These are phyloP conservation scores for Globisporangium uncinulatum DNA, from an alignment of 352 stramenopile species.

Conservation along the genomic window DNA sequence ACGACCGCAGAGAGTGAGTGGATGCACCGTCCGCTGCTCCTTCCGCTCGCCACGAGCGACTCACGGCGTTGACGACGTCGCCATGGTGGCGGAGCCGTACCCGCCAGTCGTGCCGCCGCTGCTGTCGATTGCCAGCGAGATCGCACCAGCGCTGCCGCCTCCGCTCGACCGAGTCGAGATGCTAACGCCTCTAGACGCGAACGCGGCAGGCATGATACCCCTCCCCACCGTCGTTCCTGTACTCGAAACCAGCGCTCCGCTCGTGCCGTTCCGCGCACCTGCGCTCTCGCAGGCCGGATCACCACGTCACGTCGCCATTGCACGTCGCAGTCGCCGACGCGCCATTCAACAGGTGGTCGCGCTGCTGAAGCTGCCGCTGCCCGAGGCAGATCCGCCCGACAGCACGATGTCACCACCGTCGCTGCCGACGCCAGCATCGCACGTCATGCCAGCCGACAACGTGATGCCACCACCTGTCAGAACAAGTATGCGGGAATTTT, in stretches of 20 bases:
- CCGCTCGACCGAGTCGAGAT: not conserved
- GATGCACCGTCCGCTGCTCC: slow-evolving; percentile 13
- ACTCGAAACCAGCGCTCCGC: not conserved
- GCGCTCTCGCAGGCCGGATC: not conserved
- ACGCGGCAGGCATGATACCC: not conserved
- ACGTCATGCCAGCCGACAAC: not conserved
- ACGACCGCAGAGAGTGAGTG: not conserved
- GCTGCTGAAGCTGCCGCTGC: not conserved
- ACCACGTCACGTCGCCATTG: not conserved
- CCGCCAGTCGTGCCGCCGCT: not conserved
- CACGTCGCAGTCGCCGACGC: not conserved
- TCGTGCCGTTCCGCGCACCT: not conserved
- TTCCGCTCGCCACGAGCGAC: slow-evolving; percentile 13
- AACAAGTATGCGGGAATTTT: too few species aligned
- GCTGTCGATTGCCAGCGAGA: not conserved
- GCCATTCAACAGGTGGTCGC: not conserved
- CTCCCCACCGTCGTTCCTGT: not conserved
- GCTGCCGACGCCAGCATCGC: not conserved
- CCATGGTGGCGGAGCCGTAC: not conserved
- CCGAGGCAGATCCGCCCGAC: not conserved
- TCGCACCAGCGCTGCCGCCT: not conserved
- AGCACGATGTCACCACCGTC: not conserved
- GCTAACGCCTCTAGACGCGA: not conserved
- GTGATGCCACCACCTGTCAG: too few species aligned
- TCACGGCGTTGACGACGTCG: slow-evolving; percentile 8